Evolutionary conservation across 2,329 filamentous ascomycete species (phyloP).

Genomic region (Arthrobotrys conoides): DNA sequence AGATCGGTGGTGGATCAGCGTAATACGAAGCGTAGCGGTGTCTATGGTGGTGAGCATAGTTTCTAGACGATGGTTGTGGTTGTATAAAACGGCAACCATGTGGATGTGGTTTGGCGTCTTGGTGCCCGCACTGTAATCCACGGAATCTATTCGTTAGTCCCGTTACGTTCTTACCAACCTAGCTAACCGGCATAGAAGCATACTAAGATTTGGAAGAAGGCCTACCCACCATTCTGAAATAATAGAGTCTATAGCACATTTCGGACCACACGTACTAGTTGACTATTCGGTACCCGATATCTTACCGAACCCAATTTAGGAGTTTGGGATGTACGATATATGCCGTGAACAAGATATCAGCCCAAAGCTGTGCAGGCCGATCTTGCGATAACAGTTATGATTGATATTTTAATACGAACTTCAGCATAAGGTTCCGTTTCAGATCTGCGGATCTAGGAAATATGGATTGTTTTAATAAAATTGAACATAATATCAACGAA

Average conservation of each 20-base stretch:
- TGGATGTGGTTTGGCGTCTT: constrained; percentile 27
- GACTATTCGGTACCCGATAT: too few relatives aligned
- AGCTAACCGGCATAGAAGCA: too few relatives aligned
- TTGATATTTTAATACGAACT: too few relatives aligned
- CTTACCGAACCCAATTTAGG: too few relatives aligned
- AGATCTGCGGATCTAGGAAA: background rate
- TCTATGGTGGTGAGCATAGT: constrained; percentile 11
- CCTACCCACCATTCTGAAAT: background rate
- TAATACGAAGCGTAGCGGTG: constrained; percentile 48
- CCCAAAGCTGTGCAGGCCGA: too few relatives aligned
- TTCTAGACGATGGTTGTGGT: background rate
- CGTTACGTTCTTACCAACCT: too few relatives aligned
- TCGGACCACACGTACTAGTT: too few relatives aligned
- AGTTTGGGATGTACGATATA: too few relatives aligned
- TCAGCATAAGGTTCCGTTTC: too few relatives aligned
- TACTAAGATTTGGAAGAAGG: background rate
- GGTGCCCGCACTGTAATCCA: constrained; percentile 37
- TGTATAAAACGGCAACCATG: constrained; percentile 34
- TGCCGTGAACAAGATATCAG: too few relatives aligned
- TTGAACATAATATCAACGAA: background rate
- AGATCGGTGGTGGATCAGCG: constrained; percentile 29
- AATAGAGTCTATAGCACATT: constrained; percentile 34
- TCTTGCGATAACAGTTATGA: too few relatives aligned
- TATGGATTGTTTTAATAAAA: background rate
- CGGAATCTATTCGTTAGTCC: background rate